Base-by-base conservation (phyloP, 2,329 filamentous ascomycete species). In the Aureobasidium sp. region DNA sequence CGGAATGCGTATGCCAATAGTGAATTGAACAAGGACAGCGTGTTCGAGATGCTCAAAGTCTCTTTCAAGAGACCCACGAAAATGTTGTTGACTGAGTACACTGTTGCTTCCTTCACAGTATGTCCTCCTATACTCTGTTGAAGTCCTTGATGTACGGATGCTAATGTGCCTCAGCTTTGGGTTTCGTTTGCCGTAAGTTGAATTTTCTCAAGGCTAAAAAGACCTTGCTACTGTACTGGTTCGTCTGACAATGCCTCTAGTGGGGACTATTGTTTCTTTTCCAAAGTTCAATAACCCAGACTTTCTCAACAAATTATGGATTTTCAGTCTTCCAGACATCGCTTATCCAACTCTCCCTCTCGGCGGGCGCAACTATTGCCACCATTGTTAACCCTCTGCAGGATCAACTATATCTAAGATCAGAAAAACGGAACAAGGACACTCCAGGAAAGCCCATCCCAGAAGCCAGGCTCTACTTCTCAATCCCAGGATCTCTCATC, bases 211-310 rank as follows among this genome's bases (percentile, higher is more conserved):
- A 10, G 14, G 5, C 16, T 19, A 21, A 11, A 17, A 41, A 11
- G 17, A 8, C 6, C 22, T 4, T 25, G 6, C n/a, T n/a, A n/a
- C n/a, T n/a, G n/a, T n/a, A n/a, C n/a, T n/a, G n/a, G n/a, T n/a
- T n/a, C n/a, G n/a, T 12, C 45, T 49, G 17, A 38, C 25, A 25
- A 17, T 44, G 27, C 8, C 14, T 10, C 34, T 66, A 64, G 49
- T 65, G 69, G 54, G 70, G 70, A 16, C 68, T 67, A 4, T 63
- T 73, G 6, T 75, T 72, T 60, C 65, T 75, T 54, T 74, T 72
- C 59, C 73, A 72, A 4, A 70, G 71, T 47, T 68, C 64, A 29
- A 68, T 74, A 19, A 63, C 66, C 2, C 64, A 71, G 58, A 66
- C 72, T 34, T 71, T 70, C 58, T 52, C 57, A 2, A 54, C 45